Conservation (phyloP, 177 flowering plant genomes). For the Telopea speciosissima region DNA sequence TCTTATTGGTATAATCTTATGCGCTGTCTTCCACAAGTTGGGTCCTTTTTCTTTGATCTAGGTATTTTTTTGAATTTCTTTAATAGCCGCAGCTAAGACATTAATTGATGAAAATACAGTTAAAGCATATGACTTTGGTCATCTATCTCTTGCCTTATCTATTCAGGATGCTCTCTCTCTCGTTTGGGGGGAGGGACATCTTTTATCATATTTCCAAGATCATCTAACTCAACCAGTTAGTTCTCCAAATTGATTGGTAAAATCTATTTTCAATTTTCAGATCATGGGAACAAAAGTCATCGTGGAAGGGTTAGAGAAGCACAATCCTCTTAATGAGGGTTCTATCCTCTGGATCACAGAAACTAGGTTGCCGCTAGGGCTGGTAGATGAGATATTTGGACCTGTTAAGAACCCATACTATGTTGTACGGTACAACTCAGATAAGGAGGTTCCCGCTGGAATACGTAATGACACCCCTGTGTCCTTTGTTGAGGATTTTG, state of each 20-base stretch:
- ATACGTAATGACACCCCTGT: conserved; percentile 49
- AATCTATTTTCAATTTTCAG: conserved; percentile 27
- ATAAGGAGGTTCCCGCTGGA: conserved; percentile 64
- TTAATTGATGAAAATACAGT: background rate
- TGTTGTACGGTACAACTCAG: conserved; percentile 76
- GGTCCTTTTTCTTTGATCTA: background rate
- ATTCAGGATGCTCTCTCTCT: background rate
- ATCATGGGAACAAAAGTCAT: conserved; percentile 65
- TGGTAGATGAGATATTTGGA: conserved; percentile 89
- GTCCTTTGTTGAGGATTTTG: conserved; percentile 84
- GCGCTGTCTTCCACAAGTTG: background rate
- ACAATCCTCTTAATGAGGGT: conserved; percentile 86
- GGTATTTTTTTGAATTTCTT: background rate
- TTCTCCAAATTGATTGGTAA: background rate
- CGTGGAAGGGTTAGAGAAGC: conserved; percentile 88
- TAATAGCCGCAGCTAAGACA: background rate
- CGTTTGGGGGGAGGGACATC: conserved; percentile 8
- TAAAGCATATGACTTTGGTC: background rate
- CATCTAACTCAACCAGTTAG: background rate
- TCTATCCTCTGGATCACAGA: conserved; percentile 95
- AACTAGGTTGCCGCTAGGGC: conserved; percentile 58
- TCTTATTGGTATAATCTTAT: background rate
- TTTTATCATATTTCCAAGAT: no score
- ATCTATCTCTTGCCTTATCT: background rate
- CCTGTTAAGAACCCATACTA: conserved; percentile 93